Percentiles rank a stretch among this genome's conserved stretches.
These are phyloP conservation scores for Pleomassaria siparia DNA, from an alignment of 2,329 filamentous ascomycete genomes.

Conservation along the genomic window DNA sequence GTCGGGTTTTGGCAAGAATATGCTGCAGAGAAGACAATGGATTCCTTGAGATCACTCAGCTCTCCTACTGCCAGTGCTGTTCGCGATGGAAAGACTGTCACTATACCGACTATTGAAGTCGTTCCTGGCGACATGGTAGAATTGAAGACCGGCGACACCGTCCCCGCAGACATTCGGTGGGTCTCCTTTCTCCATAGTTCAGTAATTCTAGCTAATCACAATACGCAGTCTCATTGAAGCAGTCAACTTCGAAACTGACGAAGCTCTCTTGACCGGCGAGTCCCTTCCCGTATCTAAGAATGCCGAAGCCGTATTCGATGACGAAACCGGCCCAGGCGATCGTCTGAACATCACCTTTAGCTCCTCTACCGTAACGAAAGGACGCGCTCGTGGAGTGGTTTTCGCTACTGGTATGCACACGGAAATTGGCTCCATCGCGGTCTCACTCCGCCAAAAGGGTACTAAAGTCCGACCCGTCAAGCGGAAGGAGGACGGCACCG, in stretches of 20 bases:
- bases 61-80: constrained; percentile 51
- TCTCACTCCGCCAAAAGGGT: constrained; percentile 58
- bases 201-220: not conserved
- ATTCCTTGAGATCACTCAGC: constrained; percentile 49
- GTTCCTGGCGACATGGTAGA: constrained; percentile 69
- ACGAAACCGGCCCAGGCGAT: constrained; percentile 65
- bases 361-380: constrained; percentile 69
- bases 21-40: constrained; percentile 53
- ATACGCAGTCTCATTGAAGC: constrained; percentile 53
- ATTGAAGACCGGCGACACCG: constrained; percentile 65
- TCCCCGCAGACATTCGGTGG: constrained; percentile 66
- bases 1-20: constrained; percentile 52
- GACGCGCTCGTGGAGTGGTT: constrained; percentile 68
- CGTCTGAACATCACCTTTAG: constrained; percentile 70
- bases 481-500: constrained; percentile 39
- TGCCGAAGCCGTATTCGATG: constrained; percentile 55
- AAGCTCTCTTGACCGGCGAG: constrained; percentile 71
- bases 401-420: constrained; percentile 70
- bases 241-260: constrained; percentile 76
- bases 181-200: not conserved
- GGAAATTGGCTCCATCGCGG: constrained; percentile 74
- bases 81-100: constrained; percentile 56
- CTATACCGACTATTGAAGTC: constrained; percentile 59
- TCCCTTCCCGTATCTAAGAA: constrained; percentile 67
- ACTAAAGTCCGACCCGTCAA: constrained; percentile 45